Conservation (phyloP, 345 rosid genomes). For the Euphorbia lathyris region DNA sequence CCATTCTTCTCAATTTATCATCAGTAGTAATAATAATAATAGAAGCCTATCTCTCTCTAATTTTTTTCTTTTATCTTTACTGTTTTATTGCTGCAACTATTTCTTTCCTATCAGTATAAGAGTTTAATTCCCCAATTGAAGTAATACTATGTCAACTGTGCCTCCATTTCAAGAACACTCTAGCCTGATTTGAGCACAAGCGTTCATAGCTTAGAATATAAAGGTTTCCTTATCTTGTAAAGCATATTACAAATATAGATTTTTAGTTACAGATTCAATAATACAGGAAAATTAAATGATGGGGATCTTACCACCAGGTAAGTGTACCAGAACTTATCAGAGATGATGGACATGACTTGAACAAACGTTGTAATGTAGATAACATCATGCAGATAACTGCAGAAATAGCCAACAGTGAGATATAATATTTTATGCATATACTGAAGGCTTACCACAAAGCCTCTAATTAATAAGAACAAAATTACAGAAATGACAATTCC, state of each 20-base stretch:
- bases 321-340: constrained; percentile 79
- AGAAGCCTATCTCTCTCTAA: no score
- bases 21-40: no score
- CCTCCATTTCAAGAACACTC: neutral
- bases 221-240: neutral
- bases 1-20: no score
- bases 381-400: constrained; percentile 75
- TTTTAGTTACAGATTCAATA: neutral
- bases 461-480: neutral
- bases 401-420: constrained; percentile 13
- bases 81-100: no score
- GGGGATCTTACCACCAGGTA: constrained; percentile 66
- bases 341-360: constrained; percentile 72
- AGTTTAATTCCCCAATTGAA: neutral
- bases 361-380: constrained; percentile 86
- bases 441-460: neutral
- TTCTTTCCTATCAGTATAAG: no score
- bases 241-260: neutral
- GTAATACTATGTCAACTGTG: neutral
- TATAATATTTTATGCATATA: neutral
- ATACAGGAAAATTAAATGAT: neutral
- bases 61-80: no score
- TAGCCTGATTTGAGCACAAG: neutral
- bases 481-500: neutral
- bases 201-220: neutral